Conservation (phyloP, 306 rosid species). For the Gillenia trifoliata region DNA sequence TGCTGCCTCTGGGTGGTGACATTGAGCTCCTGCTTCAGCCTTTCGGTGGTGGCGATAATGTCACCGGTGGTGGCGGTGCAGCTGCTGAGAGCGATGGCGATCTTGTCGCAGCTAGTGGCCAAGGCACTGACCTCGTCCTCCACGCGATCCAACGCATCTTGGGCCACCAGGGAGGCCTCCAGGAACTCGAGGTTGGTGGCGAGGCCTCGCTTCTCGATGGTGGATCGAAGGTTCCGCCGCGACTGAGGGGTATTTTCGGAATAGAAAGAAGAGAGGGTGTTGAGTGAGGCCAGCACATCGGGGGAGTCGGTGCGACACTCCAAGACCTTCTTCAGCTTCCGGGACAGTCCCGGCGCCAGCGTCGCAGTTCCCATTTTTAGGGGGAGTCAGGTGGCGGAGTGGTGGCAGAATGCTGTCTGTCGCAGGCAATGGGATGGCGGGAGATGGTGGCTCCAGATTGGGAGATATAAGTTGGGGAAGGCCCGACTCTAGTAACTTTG, state of each 20-base stretch:
- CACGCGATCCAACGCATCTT: slow-evolving; percentile 74
- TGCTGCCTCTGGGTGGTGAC: slow-evolving; percentile 81
- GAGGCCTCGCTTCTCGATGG: slow-evolving; percentile 82
- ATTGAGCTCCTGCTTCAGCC: slow-evolving; percentile 80
- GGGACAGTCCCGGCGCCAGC: slow-evolving; percentile 88
- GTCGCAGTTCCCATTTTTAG: slow-evolving; percentile 50
- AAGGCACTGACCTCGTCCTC: slow-evolving; percentile 69
- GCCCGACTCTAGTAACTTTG: no score
- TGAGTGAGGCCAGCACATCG: slow-evolving; percentile 71
- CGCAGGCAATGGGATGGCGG: no score
- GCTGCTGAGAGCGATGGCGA: slow-evolving; percentile 66
- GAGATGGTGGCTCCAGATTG: no score
- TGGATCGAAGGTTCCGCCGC: slow-evolving; percentile 90
- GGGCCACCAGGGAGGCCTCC: slow-evolving; percentile 64
- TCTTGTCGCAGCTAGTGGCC: slow-evolving; percentile 83
- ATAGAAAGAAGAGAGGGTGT: slow-evolving; percentile 84
- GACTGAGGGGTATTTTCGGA: slow-evolving; percentile 74
- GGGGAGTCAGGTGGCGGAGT: no score
- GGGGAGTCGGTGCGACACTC: slow-evolving; percentile 83
- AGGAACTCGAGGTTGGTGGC: slow-evolving; percentile 74
- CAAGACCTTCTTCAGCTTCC: slow-evolving; percentile 95
- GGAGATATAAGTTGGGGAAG: no score
- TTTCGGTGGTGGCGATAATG: slow-evolving; percentile 80
- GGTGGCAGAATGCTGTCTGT: no score
- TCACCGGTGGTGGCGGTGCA: slow-evolving; percentile 84